Base-by-base conservation (phyloP, 768 basidiomycete species). In the Kwoniella mangroviensis region DNA sequence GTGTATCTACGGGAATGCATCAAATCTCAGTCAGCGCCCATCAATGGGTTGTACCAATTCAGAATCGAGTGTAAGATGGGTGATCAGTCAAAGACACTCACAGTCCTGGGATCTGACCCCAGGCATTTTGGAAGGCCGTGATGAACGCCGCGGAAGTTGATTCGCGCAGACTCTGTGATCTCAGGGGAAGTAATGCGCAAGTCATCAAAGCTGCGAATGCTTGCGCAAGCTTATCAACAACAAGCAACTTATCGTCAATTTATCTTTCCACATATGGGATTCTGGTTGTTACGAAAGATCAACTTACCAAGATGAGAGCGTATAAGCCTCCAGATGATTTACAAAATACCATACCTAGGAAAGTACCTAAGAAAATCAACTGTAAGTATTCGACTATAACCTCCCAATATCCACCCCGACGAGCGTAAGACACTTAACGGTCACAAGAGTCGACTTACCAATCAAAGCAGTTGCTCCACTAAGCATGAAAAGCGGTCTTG, bases 301-400 rank as follows among this genome's bases (percentile, higher is more conserved):
- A 7, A 56, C 24, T 63, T 24, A 71, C 40, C 42, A 78, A 70
- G 65, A 73, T 78, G 22, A 78, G 60, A 10, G 69, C 72, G 65
- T 78, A 78, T 6, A 75, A 70, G 0, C 67, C 76, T 1, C 62
- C 63, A 21, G 59, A 71, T 49, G 51, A 70, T 6, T 15, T 66
- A 21, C 72, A 72, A 43, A 75, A 62, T 6, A 74, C 70, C 56
- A 77, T 43, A 10, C 74, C 74, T 26, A 73, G 54, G 65, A 75
- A 70, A 10, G 34, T 15, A 40, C 64, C 69, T 61, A 24, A 12
- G 12, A 17, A 22, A 17, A 13, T 15, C 34, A 34, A 34, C 1
- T 7, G 34, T 34, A 7, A 34, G 34, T 34, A 7, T 34, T 34
- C 34, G 6, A 7, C 34, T 34, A 7, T 7, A 34, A 7, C 34